Conservation (phyloP, 345 rosid species). For the Dipteronia dyeriana region DNA sequence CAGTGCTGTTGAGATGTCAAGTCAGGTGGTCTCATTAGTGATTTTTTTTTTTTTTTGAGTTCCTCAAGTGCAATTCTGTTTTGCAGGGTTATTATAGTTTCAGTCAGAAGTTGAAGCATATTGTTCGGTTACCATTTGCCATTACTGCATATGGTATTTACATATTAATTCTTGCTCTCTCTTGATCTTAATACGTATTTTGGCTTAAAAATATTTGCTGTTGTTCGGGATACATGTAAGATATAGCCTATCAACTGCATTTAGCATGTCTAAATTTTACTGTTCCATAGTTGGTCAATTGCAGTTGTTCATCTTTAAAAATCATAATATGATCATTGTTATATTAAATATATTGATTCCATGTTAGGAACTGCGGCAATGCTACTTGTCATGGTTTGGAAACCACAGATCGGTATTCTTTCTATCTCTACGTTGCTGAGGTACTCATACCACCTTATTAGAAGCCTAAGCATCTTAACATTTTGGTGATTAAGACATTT, state of each 20-base stretch:
- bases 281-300: not conserved
- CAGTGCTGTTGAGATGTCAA: not conserved
- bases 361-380: constrained; percentile 84
- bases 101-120: constrained; percentile 96
- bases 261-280: not conserved
- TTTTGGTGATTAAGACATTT: not conserved
- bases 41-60: constrained; percentile 2
- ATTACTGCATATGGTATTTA: constrained; percentile 77
- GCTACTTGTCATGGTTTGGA: constrained; percentile 88
- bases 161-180: constrained; percentile 8
- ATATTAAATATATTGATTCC: constrained; percentile 15
- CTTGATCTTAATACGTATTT: not conserved
- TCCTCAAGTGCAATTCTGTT: constrained; percentile 19
- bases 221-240: not conserved
- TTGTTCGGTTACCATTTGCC: constrained; percentile 90
- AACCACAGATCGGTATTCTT: constrained; percentile 60
- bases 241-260: not conserved
- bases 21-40: not conserved
- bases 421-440: constrained; percentile 65
- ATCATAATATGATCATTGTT: not conserved
- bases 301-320: constrained; percentile 5
- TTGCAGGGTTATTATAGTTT: constrained; percentile 92
- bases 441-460: constrained; percentile 34
- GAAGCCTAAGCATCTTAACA: not conserved
- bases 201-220: not conserved